Conservation (phyloP, 2,329 filamentous ascomycete genomes). For the Exophiala sp. region DNA sequence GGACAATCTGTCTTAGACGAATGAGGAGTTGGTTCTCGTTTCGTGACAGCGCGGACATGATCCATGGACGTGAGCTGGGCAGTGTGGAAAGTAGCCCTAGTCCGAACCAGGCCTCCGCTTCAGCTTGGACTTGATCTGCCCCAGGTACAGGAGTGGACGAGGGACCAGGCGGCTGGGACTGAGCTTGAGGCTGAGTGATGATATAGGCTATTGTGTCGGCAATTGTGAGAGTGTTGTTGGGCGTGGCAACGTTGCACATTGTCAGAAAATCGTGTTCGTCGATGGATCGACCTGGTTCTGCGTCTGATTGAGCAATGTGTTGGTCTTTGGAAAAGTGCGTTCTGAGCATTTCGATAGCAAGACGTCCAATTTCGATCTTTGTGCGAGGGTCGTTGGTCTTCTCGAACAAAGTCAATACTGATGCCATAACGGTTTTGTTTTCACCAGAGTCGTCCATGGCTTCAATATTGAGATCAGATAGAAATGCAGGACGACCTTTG, state of each 20-base stretch:
- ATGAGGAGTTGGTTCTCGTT: conserved; percentile 6
- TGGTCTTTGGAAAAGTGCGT: conserved; percentile 1
- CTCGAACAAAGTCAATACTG: conserved; percentile 12
- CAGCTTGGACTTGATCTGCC: conserved; percentile 2
- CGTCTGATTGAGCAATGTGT: not conserved
- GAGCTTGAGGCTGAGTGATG: conserved; percentile 7
- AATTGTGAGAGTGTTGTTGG: not conserved
- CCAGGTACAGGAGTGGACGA: no score
- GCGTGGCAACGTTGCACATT: not conserved
- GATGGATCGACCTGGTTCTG: no score
- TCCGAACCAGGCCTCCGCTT: conserved; percentile 24
- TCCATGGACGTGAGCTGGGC: conserved; percentile 3
- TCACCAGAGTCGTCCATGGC: not conserved
- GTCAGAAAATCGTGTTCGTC: not conserved
- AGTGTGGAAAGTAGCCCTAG: conserved; percentile 14
- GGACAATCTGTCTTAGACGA: not conserved
- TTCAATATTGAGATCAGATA: not conserved
- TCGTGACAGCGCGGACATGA: conserved; percentile 3
- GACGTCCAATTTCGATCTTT: conserved; percentile 16
- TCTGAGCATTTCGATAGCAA: conserved; percentile 20
- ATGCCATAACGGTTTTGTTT: not conserved
- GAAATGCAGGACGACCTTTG: conserved; percentile 9
- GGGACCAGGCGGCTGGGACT: not conserved
- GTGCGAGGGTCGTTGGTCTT: conserved; percentile 11
- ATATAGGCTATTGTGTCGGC: conserved; percentile 14